These are phyloP conservation scores for Rhodomyrtus tomentosa DNA, from an alignment of 345 rosid species.

Conservation along the genomic window DNA sequence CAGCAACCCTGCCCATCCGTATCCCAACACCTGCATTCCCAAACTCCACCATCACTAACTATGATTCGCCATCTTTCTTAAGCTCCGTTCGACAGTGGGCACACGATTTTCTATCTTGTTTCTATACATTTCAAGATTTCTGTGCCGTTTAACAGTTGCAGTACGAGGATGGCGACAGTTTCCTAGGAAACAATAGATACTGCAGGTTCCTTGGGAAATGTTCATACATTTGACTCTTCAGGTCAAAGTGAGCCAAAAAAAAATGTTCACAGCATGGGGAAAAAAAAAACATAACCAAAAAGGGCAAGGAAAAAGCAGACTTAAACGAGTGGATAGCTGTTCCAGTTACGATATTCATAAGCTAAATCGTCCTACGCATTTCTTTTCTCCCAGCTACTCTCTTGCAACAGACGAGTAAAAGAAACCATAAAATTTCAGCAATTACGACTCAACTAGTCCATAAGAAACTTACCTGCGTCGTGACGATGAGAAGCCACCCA, in stretches of 20 bases:
- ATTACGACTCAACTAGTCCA: background rate
- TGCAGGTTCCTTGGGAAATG: no score
- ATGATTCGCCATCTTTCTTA: background rate
- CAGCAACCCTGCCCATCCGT: slow-evolving; percentile 91
- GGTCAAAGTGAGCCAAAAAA: no score
- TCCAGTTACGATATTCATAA: no score
- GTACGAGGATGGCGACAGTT: no score
- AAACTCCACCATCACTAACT: background rate
- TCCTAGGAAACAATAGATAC: no score
- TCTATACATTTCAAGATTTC: background rate
- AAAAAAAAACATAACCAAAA: no score
- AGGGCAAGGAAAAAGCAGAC: no score
- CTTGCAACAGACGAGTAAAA: background rate
- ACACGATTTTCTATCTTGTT: background rate
- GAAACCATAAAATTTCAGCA: background rate
- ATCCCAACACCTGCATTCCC: slow-evolving; percentile 57
- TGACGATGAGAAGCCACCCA: slow-evolving; percentile 73
- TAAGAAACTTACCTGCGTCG: slow-evolving; percentile 45
- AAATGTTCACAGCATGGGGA: no score
- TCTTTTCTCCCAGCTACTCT: no score
- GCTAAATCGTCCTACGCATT: no score
- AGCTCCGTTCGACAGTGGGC: background rate
- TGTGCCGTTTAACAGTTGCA: background rate
- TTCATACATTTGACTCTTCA: no score
- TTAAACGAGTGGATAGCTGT: no score